Percentiles rank a stretch among this genome's conserved stretches.
phyloP scores from a whole-genome alignment of 2,329 filamentous ascomycete genomes.

The Beauveria scarabaeidicola region DNA sequence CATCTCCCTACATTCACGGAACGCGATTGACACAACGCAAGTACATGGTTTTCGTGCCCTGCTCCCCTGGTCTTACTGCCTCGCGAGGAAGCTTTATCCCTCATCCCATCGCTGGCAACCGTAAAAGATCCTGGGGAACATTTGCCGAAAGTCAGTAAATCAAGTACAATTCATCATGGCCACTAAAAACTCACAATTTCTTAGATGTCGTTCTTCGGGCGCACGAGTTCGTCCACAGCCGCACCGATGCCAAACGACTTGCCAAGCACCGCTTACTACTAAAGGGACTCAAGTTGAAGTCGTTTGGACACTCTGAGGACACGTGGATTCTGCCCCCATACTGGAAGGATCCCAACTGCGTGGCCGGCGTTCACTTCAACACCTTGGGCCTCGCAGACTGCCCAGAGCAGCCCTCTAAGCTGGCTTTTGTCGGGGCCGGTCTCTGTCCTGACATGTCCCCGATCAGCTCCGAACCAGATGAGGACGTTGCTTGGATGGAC shows the following conservation, averaged over 20 bases:
- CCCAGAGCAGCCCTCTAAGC: not conserved
- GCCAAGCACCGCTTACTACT: not conserved
- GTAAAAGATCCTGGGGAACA: not conserved
- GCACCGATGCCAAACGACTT: not conserved
- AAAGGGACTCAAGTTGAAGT: not conserved
- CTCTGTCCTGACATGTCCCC: not conserved
- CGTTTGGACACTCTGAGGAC: not conserved
- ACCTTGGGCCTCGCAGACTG: slow-evolving; percentile 1
- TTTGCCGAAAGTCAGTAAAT: not conserved
- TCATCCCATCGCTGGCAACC: not conserved
- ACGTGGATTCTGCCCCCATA: slow-evolving; percentile 1
- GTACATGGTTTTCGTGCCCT: not conserved
- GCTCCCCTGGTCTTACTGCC: not conserved
- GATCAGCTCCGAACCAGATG: not conserved
- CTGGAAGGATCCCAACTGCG: slow-evolving; percentile 1
- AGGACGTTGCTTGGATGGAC: not conserved
- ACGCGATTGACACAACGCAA: not conserved
- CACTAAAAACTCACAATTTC: not conserved
- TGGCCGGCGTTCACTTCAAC: slow-evolving; percentile 2
- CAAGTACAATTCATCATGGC: too few species aligned
- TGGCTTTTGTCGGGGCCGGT: slow-evolving; percentile 2
- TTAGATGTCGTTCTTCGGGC: not conserved
- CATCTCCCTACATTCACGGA: slow-evolving; percentile 1
- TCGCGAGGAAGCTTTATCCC: not conserved
- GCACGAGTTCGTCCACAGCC: not conserved